Percentiles rank a stretch among this genome's conserved stretches.
Conservation (phyloP, 2,329 filamentous ascomycete species). For the Chaetomiaceae sp. region DNA sequence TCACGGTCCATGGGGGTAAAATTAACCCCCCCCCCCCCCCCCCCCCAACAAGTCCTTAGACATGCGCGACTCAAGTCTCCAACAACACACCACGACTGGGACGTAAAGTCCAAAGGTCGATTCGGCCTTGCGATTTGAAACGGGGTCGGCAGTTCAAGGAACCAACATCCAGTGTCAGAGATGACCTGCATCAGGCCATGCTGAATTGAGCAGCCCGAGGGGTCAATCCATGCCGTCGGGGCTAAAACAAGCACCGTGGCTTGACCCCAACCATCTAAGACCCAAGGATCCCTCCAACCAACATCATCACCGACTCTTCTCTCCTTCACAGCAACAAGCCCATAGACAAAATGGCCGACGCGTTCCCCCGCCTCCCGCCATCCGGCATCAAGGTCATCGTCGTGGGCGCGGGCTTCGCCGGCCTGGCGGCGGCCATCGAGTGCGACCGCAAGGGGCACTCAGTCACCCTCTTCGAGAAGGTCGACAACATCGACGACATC, state of each 20-base stretch:
- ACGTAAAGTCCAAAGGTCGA: neutral
- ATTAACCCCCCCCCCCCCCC: too few species aligned
- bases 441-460: slow-evolving; percentile 52
- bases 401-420: slow-evolving; percentile 53
- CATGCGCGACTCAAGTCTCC: too few species aligned
- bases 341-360: neutral
- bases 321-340: neutral
- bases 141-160: slow-evolving; percentile 12
- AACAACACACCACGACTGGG: too few species aligned
- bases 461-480: slow-evolving; percentile 44
- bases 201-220: neutral
- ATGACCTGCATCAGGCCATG: neutral
- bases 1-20: too few species aligned
- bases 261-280: neutral
- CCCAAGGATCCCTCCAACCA: neutral
- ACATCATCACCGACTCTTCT: neutral
- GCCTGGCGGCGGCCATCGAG: slow-evolving; percentile 56
- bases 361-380: slow-evolving; percentile 22
- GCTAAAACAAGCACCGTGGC: slow-evolving; percentile 8
- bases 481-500: slow-evolving; percentile 36
- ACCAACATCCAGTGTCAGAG: neutral
- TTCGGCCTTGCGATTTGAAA: neutral
- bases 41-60: too few species aligned
- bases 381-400: slow-evolving; percentile 45
- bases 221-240: slow-evolving; percentile 10